These are phyloP conservation scores for Calonectria pseudoreteaudii DNA, from an alignment of 2,329 filamentous ascomycete genomes.

Conservation along the genomic window DNA sequence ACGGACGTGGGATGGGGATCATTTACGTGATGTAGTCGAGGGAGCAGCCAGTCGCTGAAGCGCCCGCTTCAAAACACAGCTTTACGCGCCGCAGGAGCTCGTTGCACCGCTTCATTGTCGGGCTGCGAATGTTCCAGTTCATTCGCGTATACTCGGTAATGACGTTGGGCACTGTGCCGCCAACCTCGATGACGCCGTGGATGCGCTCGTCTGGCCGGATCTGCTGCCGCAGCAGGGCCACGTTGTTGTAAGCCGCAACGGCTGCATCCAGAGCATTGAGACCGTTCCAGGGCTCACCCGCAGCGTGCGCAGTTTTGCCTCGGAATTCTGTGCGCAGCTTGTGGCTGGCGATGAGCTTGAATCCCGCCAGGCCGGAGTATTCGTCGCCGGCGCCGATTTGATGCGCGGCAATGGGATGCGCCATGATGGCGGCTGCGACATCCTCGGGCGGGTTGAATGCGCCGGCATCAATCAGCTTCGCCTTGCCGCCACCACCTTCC, in stretches of 20 bases:
- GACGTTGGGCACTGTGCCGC: constrained; percentile 25
- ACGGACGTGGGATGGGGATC: not conserved
- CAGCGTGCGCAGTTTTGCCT: constrained; percentile 30
- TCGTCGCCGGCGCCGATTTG: not conserved
- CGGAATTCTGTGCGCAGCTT: constrained; percentile 25
- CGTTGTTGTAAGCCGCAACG: constrained; percentile 30
- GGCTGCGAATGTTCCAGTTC: constrained; percentile 28
- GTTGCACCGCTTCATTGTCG: constrained; percentile 18
- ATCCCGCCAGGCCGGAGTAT: constrained; percentile 16
- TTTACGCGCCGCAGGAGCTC: constrained; percentile 42
- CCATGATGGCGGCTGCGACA: constrained; percentile 41
- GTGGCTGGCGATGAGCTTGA: constrained; percentile 27
- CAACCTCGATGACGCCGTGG: constrained; percentile 35
- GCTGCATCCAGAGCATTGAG: constrained; percentile 36
- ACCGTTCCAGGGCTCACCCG: constrained; percentile 34
- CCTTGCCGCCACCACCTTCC: constrained; percentile 64
- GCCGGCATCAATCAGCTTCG: constrained; percentile 55
- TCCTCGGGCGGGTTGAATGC: constrained; percentile 50
- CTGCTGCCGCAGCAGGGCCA: constrained; percentile 36
- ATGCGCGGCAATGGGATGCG: constrained; percentile 31
- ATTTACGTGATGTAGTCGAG: constrained; percentile 51
- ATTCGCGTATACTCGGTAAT: constrained; percentile 27
- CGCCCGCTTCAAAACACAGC: constrained; percentile 52
- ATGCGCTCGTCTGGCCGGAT: constrained; percentile 35
- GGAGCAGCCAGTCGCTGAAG: constrained; percentile 49